A percentile compares a stretch with the other conserved stretches of the same genome.
These are phyloP conservation scores for Pseudomassariella vexata DNA, from an alignment of 2,329 filamentous ascomycete genomes.

Conservation along the genomic window DNA sequence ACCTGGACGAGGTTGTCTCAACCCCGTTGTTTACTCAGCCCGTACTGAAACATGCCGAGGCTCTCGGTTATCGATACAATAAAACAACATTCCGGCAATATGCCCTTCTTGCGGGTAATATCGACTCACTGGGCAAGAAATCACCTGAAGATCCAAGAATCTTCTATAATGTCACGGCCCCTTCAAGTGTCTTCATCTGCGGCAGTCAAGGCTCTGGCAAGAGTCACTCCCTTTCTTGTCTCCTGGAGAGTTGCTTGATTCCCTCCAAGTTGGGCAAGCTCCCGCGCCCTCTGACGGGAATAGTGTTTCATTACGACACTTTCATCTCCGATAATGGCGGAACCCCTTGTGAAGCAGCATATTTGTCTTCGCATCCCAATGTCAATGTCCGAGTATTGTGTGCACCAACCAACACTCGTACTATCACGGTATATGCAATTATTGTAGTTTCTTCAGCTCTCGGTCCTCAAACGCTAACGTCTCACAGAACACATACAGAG, in stretches of 20 bases:
- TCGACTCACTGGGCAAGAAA: background rate
- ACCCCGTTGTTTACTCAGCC: conserved; percentile 14
- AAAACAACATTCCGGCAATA: conserved; percentile 13
- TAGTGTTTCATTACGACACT: conserved; percentile 62
- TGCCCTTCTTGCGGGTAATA: conserved; percentile 14
- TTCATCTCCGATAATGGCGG: conserved; percentile 42
- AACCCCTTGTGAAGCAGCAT: conserved; percentile 54
- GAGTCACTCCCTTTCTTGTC: conserved; percentile 52
- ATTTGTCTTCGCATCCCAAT: conserved; percentile 35
- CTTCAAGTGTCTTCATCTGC: conserved; percentile 58
- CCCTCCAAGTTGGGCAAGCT: conserved; percentile 36
- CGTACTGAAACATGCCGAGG: conserved; percentile 7
- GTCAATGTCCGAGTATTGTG: conserved; percentile 49
- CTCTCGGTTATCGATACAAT: background rate
- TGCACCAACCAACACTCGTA: conserved; percentile 43
- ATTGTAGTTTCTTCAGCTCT: background rate
- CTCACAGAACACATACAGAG: conserved; percentile 31
- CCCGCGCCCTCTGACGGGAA: conserved; percentile 46
- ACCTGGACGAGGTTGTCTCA: conserved; percentile 11
- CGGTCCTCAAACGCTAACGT: conserved; percentile 3
- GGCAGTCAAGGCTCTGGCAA: conserved; percentile 61
- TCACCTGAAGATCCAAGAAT: conserved; percentile 24
- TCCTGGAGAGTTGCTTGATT: conserved; percentile 53
- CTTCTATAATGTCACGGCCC: conserved; percentile 41
- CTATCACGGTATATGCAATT: conserved; percentile 31